Evolutionary conservation across 352 stramenopile genomes (phyloP).

Genomic region (Phytopythium montanum): DNA sequence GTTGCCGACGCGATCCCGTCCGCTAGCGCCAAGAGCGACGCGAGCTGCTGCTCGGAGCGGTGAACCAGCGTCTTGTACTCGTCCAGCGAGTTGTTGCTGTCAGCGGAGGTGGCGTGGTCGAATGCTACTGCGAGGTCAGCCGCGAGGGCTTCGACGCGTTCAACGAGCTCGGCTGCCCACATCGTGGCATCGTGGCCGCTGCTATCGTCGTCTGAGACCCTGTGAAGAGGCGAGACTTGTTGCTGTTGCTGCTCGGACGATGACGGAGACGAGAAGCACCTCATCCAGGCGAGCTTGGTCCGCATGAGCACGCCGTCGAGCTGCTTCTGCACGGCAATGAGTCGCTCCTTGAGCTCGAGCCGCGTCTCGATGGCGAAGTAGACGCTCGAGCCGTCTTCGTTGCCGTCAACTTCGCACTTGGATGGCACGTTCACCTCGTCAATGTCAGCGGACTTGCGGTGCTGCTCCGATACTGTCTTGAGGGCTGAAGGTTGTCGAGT

Average conservation of each 20-base stretch:
- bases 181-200: not conserved
- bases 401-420: not conserved
- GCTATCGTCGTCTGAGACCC: not conserved
- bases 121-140: constrained; percentile 19
- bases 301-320: constrained; percentile 42
- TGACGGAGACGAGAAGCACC: constrained; percentile 26
- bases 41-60: constrained; percentile 35
- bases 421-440: not conserved
- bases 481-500: not conserved
- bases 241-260: not conserved
- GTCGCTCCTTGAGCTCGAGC: constrained; percentile 39
- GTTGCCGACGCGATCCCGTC: constrained; percentile 2
- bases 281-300: constrained; percentile 61
- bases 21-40: constrained; percentile 20
- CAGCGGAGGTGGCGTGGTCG: not conserved
- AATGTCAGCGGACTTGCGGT: not conserved
- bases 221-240: constrained; percentile 3
- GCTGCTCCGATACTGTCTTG: not conserved
- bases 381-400: constrained; percentile 27
- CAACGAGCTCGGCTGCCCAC: constrained; percentile 32
- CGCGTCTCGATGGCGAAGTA: constrained; percentile 66
- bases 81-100: constrained; percentile 22
- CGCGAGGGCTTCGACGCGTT: constrained; percentile 36
- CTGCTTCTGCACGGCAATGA: constrained; percentile 32
- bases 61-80: constrained; percentile 49